These are phyloP conservation scores for Mortierella sp. DNA, from an alignment of 371 early-diverging fungal species.

Conservation along the genomic window DNA sequence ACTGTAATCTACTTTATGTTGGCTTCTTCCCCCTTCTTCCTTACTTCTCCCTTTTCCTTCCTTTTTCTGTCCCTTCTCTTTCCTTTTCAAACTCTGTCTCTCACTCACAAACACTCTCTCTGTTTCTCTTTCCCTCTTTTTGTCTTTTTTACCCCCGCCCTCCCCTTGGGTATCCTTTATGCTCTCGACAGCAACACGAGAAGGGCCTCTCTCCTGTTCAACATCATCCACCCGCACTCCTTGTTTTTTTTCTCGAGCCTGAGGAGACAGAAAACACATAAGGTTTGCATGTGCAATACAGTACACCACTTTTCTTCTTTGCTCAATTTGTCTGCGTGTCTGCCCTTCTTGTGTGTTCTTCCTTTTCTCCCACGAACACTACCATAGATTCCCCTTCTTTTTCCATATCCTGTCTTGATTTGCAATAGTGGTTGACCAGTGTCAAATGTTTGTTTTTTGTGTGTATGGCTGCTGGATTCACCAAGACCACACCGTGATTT, in stretches of 20 bases:
- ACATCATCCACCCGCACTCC: neutral
- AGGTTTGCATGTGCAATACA: neutral
- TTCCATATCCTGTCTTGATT: neutral
- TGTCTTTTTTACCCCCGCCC: neutral
- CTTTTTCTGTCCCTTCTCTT: neutral
- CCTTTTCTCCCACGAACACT: neutral
- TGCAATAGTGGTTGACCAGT: neutral
- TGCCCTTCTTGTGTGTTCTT: neutral
- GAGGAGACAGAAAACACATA: neutral
- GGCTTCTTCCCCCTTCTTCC: neutral
- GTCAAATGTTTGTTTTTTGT: neutral
- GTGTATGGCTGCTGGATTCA: neutral
- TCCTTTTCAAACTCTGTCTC: neutral
- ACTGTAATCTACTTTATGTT: neutral
- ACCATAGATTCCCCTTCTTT: neutral
- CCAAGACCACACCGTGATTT: neutral
- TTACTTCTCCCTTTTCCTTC: neutral
- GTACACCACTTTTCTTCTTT: neutral
- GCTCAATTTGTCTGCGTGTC: neutral
- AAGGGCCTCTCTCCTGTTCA: neutral
- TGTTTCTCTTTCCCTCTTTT: neutral
- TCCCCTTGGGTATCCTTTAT: constrained; percentile 10
- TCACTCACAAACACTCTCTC: neutral
- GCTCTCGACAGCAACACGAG: constrained; percentile 6
- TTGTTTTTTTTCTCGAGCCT: constrained; percentile 15